Evolutionary conservation across 805 yeast genomes (phyloP), one percentile per base, ranked within the genome.

Genomic region (Hanseniaspora meyeri): DNA sequence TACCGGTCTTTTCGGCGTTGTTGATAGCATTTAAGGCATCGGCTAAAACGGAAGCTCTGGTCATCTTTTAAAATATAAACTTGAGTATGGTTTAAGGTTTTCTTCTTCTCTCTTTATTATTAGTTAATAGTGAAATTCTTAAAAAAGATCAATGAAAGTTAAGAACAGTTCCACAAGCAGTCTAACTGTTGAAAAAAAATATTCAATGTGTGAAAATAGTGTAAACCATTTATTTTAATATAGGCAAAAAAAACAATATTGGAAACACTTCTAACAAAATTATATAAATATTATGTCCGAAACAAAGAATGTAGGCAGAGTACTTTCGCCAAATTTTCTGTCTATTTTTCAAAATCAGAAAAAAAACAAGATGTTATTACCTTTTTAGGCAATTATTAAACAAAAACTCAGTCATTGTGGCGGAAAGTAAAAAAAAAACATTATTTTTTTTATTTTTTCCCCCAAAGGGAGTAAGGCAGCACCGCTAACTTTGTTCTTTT

Each of bases 1-100:
- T 90, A 78, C 97, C 97, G 78, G 96, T 84, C 80, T 89, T 90
- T 80, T 90, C 96, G 78, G 97, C 97, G 78, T 90, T 90, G 93
- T 89, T 88, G 78, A 90, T 90, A 70, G 96, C 84, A 79, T 90
- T 90, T 71, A 90, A 85, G 74, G 97, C 97, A 80, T 90, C 97
- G 74, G 96, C 96, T 76, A 90, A 86, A 77, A 87, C 97, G 70
- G 97, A 90, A 67, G 96, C 82, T 81, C 97, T 90, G 76, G 96
- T 87, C 97, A 90, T 89, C 73, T 51, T 72, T 80, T 65, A 59
- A 40, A 58, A 49, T 59, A 50, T 43, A 57, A 45, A 51, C 43
- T 59, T 55, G 57, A 29, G 39, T 42, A 24, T 57, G 51, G 54
- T 51, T 40, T 42, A 8, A 20, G 45, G 16, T 42, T 20, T 42